A percentile compares a stretch with the other conserved stretches of the same genome.
Evolutionary conservation across 2,329 filamentous ascomycete genomes (phyloP).

Genomic region (Rutstroemia sp.): DNA sequence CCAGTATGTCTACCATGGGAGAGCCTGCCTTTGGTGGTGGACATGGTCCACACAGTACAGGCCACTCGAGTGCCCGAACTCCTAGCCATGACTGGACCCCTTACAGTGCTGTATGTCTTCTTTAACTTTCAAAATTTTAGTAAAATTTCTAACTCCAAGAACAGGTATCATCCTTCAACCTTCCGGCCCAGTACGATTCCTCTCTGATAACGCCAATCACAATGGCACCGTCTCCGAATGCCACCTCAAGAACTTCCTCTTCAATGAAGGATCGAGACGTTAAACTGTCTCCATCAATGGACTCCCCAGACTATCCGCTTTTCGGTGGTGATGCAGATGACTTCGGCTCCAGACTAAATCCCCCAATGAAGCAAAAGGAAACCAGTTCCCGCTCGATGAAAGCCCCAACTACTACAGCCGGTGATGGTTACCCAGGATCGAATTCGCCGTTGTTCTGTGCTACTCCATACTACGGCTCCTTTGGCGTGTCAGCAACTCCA

Average conservation of each 20-base stretch:
- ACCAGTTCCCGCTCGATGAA: constrained; percentile 7
- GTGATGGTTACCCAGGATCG: constrained; percentile 6
- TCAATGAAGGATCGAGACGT: constrained; percentile 12
- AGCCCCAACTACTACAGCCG: constrained; percentile 9
- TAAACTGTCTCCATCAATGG: constrained; percentile 15
- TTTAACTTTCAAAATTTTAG: not conserved
- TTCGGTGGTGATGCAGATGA: constrained; percentile 17
- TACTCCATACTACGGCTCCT: constrained; percentile 20
- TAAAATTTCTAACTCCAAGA: constrained; percentile 8
- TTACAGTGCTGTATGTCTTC: constrained; percentile 23
- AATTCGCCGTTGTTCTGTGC: constrained; percentile 12
- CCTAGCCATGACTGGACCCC: constrained; percentile 16
- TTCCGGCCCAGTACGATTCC: constrained; percentile 22
- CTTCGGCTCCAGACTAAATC: constrained; percentile 11
- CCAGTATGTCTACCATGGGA: constrained; percentile 6
- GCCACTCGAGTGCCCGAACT: not conserved
- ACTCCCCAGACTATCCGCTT: constrained; percentile 15
- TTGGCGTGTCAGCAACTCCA: constrained; percentile 21
- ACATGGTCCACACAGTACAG: constrained; percentile 1
- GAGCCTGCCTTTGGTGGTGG: constrained; percentile 4
- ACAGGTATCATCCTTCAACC: constrained; percentile 27
- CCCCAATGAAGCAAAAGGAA: constrained; percentile 23
- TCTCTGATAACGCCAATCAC: constrained; percentile 24
- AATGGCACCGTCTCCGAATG: constrained; percentile 17
- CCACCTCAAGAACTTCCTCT: constrained; percentile 13